Evolutionary conservation across 2,329 filamentous ascomycete genomes (phyloP).

Genomic region (Trichoderma asperellum): DNA sequence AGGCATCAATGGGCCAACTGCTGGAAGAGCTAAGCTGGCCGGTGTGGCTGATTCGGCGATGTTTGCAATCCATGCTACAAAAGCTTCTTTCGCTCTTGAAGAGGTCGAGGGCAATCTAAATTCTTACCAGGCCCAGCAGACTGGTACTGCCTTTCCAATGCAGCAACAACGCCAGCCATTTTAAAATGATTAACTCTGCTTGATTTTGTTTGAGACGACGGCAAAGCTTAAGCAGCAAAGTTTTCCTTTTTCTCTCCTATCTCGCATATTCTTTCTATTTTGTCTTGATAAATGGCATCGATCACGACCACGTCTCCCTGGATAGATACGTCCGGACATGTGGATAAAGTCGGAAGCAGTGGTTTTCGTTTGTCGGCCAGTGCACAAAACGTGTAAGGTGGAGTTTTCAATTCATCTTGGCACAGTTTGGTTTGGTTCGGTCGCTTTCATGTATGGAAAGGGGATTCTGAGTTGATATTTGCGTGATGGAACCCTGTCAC

Average conservation of each 20-base stretch:
- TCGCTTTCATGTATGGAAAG: not conserved
- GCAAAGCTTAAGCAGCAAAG: not conserved
- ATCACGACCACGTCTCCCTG: not conserved
- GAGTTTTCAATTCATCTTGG: not conserved
- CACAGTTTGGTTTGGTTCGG: not conserved
- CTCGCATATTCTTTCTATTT: not conserved
- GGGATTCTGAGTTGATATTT: not conserved
- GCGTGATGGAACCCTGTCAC: not conserved
- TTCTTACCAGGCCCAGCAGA: not conserved
- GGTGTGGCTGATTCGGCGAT: conserved; percentile 36
- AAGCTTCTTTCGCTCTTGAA: conserved; percentile 33
- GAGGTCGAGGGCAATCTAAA: not conserved
- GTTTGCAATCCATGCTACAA: conserved; percentile 36
- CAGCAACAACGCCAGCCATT: not conserved
- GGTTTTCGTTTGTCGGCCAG: not conserved
- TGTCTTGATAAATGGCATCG: not conserved
- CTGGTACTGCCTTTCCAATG: not conserved
- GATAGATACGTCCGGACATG: not conserved
- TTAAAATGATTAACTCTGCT: not conserved
- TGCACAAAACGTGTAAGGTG: no score
- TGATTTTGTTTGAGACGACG: not conserved
- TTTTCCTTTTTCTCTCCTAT: not conserved
- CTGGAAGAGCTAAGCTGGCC: conserved; percentile 35
- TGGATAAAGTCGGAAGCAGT: not conserved
- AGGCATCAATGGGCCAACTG: conserved; percentile 32